Conservation (phyloP, 768 basidiomycete genomes). For the Galerina marginata region DNA sequence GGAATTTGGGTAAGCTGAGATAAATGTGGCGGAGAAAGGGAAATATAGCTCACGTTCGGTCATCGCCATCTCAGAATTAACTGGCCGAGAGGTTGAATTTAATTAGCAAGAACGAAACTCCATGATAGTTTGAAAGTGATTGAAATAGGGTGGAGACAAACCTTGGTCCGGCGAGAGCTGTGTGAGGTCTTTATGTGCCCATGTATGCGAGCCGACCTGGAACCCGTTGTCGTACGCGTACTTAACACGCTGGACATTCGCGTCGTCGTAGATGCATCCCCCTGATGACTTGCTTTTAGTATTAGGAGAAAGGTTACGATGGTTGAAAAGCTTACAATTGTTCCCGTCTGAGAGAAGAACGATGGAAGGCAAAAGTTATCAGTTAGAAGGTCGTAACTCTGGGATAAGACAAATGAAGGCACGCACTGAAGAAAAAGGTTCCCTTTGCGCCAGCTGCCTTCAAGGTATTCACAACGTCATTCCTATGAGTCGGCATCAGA, state of each 20-base stretch:
- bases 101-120: too few species aligned
- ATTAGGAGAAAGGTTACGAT: background rate
- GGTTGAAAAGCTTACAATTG: slow-evolving; percentile 26
- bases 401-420: too few species aligned
- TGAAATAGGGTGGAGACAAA: slow-evolving; percentile 8
- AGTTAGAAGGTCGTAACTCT: too few species aligned
- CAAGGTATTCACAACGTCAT: slow-evolving; percentile 25
- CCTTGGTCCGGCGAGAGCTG: slow-evolving; percentile 33
- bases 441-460: slow-evolving; percentile 33
- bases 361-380: too few species aligned
- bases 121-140: background rate
- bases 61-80: too few species aligned
- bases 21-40: too few species aligned
- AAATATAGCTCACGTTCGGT: background rate
- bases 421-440: slow-evolving; percentile 39
- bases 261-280: slow-evolving; percentile 37
- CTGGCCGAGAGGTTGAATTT: too few species aligned
- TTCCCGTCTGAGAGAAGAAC: slow-evolving; percentile 26
- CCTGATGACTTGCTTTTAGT: slow-evolving; percentile 15
- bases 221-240: slow-evolving; percentile 36
- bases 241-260: slow-evolving; percentile 33
- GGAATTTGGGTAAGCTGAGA: too few species aligned
- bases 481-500: slow-evolving; percentile 3
- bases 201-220: slow-evolving; percentile 41
- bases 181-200: slow-evolving; percentile 38